A percentile compares a stretch with the other conserved stretches of the same genome.
Conservation (phyloP, 108 stramenopile genomes). For the Stephanodiscus minutulus region DNA sequence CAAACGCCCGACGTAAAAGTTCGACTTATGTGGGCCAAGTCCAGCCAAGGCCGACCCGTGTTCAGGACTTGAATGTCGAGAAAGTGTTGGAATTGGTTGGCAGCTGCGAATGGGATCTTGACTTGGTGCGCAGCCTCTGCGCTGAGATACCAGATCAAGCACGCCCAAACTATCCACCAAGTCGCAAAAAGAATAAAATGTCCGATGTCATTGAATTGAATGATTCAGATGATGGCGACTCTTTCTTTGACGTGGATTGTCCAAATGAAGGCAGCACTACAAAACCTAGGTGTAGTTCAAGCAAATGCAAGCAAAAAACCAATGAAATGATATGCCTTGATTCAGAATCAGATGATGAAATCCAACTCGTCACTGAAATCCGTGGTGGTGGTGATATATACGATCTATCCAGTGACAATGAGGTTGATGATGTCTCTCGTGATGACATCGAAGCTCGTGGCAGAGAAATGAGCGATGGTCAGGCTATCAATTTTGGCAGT, state of each 20-base stretch:
- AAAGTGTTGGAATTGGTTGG: conserved; percentile 9
- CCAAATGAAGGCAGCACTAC: neutral
- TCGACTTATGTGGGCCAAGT: neutral
- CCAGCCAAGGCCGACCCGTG: conserved; percentile 4
- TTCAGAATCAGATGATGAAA: conserved; percentile 19
- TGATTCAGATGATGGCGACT: conserved; percentile 23
- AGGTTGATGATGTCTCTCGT: neutral
- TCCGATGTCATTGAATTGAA: conserved; percentile 4
- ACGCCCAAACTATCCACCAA: neutral
- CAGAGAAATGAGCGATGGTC: neutral
- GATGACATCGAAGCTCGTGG: neutral
- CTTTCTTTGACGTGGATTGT: conserved; percentile 24
- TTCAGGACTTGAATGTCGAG: conserved; percentile 32
- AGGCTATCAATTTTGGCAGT: neutral
- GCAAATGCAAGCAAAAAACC: neutral
- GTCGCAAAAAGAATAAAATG: neutral
- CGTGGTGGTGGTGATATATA: conserved; percentile 8
- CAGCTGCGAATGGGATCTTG: conserved; percentile 23
- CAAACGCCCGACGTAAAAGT: conserved; percentile 27
- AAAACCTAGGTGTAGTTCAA: neutral
- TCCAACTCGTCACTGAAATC: conserved; percentile 14
- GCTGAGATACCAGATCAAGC: conserved; percentile 3
- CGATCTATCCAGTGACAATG: conserved; percentile 15
- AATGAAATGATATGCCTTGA: conserved; percentile 8
- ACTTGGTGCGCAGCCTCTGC: conserved; percentile 7